Evolutionary conservation across 306 rosid species (phyloP), one percentile per base, ranked within the genome.

Genomic region (Pyrus bretschneideri): DNA sequence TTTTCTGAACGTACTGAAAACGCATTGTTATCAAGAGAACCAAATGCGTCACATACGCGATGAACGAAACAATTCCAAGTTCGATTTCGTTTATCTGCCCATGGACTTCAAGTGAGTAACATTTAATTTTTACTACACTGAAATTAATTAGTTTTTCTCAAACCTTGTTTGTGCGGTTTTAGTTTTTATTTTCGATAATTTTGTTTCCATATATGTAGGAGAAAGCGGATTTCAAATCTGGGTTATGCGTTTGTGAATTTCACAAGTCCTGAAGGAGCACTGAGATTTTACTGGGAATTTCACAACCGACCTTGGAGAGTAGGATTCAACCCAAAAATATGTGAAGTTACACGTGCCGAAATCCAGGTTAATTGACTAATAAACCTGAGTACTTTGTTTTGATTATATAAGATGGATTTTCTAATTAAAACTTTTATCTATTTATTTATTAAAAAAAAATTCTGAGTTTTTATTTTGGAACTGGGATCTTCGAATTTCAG

Each of bases 171-270:
- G 1, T 22, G 22, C n/a, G 22, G 11, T 58, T 23, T 10, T 9
- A 22, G 4, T n/a, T 22, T n/a, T 66, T 5, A 1, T 61, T 30
- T 51, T 33, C 9, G 2, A 9, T 9, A 13, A n/a, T 42, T 69
- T 14, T 1, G 42, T 5, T 27, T 89, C 93, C 51, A 84, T 79
- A 23, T 81, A 11, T 27, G 31, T 1, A 9, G 2, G 64, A 85
- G 4, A 22, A 65, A 0, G 83, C 45, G 23, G 49, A 54, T 55
- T 2, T 55, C 87, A 0, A 91, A 91, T 83, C 65, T 91, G 58
- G 93, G 97, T 0, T 89, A 91, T 21, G 93, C 94, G 0, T 91
- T 91, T 25, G 93, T 91, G 1, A 91, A 89, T 42, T 93, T 93
- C 10, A 87, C 85, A 0, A 77, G 74, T 2, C 9, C 87, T 0